These are phyloP conservation scores for Borealophlyctis nickersoniae DNA, from an alignment of 192 early-diverging fungal genomes.

Conservation along the genomic window DNA sequence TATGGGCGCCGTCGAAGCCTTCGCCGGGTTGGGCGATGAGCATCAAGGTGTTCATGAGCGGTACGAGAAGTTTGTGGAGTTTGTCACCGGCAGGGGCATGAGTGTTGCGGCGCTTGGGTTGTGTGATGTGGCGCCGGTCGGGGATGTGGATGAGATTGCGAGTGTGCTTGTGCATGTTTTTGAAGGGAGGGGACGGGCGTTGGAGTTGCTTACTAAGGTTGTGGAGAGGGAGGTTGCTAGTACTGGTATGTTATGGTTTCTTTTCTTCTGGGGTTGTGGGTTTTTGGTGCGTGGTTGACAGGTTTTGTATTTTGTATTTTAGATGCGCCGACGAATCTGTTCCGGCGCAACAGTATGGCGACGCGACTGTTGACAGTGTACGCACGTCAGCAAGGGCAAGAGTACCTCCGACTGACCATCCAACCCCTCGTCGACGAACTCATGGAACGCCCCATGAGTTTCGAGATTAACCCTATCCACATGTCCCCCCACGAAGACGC, in stretches of 20 bases:
- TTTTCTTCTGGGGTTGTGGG: slow-evolving; percentile 10
- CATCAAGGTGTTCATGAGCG: slow-evolving; percentile 63
- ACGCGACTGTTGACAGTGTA: slow-evolving; percentile 82
- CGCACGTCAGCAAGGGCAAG: slow-evolving; percentile 74
- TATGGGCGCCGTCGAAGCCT: slow-evolving; percentile 60
- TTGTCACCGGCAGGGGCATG: slow-evolving; percentile 24
- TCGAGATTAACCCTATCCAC: slow-evolving; percentile 86
- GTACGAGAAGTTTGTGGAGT: slow-evolving; percentile 75
- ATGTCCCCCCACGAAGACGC: slow-evolving; percentile 63
- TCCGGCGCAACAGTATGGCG: slow-evolving; percentile 89
- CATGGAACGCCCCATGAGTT: slow-evolving; percentile 66
- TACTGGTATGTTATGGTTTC: slow-evolving; percentile 57
- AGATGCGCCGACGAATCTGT: slow-evolving; percentile 74
- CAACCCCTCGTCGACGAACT: slow-evolving; percentile 76
- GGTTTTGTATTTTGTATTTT: slow-evolving; percentile 1
- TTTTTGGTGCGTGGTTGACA: neutral
- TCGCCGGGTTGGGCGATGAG: slow-evolving; percentile 72
- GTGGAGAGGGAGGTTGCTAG: slow-evolving; percentile 82
- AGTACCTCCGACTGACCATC: slow-evolving; percentile 77
- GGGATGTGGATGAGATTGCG: slow-evolving; percentile 87
- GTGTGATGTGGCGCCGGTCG: slow-evolving; percentile 79
- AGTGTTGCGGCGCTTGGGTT: slow-evolving; percentile 77
- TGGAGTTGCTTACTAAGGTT: slow-evolving; percentile 73
- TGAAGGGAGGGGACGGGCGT: slow-evolving; percentile 67
- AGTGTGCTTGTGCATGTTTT: slow-evolving; percentile 74